Percentiles rank a stretch among this genome's conserved stretches.
phyloP scores from a whole-genome alignment of 352 stramenopile species.

The Thraustochytrium sp. region DNA sequence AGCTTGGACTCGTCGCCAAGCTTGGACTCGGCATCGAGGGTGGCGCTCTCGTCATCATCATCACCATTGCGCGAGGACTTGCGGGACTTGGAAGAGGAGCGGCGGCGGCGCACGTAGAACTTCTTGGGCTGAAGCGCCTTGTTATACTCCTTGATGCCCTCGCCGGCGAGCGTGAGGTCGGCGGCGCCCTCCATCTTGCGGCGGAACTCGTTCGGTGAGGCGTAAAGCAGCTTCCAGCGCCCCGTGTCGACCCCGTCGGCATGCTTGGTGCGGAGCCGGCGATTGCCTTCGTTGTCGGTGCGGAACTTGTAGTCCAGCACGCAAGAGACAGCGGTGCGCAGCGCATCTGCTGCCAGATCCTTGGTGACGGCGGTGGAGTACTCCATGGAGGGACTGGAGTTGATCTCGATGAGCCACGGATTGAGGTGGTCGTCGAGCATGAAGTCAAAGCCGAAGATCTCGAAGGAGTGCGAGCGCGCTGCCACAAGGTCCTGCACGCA shows the following conservation, averaged over 20 bases:
- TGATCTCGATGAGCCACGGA: conserved; percentile 82
- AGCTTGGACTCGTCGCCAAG: no score
- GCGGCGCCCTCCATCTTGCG: conserved; percentile 26
- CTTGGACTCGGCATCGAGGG: background rate
- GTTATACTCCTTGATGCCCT: conserved; percentile 15
- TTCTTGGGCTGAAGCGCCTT: background rate
- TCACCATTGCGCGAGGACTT: background rate
- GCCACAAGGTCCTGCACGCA: conserved; percentile 77
- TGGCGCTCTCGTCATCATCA: background rate
- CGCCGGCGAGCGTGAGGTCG: background rate
- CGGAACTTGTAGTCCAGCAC: conserved; percentile 38
- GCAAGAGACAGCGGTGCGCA: background rate
- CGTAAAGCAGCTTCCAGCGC: conserved; percentile 23
- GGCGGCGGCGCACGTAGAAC: background rate
- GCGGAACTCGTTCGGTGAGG: conserved; percentile 28
- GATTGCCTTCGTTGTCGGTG: background rate
- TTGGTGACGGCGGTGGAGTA: conserved; percentile 83
- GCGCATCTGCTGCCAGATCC: background rate
- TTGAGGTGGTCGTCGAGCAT: conserved; percentile 77
- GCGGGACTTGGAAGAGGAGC: background rate
- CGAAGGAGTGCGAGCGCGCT: conserved; percentile 77
- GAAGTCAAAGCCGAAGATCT: conserved; percentile 87
- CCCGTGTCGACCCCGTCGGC: background rate
- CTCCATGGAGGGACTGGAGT: conserved; percentile 82
- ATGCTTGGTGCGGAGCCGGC: background rate